Evolutionary conservation across 2,329 filamentous ascomycete species (phyloP).

Genomic region (Coniella vitis): DNA sequence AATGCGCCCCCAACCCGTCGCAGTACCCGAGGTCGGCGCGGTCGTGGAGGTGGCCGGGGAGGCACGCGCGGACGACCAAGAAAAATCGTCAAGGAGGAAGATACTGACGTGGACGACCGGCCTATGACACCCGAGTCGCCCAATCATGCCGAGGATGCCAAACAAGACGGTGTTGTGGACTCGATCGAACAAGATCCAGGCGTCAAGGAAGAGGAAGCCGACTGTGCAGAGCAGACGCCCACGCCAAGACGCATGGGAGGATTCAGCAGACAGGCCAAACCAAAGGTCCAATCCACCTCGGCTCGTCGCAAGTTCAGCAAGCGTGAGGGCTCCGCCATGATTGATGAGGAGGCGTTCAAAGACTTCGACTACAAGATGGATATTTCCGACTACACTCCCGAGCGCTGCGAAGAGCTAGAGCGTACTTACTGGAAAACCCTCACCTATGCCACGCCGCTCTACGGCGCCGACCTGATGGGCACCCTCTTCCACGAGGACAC

Average conservation of each 20-base stretch:
- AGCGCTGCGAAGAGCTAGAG: conserved; percentile 91
- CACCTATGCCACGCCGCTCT: conserved; percentile 89
- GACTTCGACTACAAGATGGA: conserved; percentile 87
- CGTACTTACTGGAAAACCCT: conserved; percentile 95
- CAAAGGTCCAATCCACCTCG: conserved; percentile 68
- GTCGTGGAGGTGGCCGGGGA: conserved; percentile 33
- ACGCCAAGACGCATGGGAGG: conserved; percentile 40
- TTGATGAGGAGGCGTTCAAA: conserved; percentile 87
- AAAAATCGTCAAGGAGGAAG: conserved; percentile 32
- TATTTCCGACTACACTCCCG: conserved; percentile 79
- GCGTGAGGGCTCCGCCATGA: conserved; percentile 66
- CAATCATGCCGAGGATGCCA: conserved; percentile 27
- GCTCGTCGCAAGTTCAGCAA: conserved; percentile 82
- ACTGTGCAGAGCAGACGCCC: conserved; percentile 38
- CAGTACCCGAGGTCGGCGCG: conserved; percentile 12
- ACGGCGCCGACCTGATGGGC: conserved; percentile 93
- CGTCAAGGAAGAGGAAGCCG: conserved; percentile 34
- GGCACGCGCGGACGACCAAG: conserved; percentile 32
- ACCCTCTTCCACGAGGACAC: conserved; percentile 86
- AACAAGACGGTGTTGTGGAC: conserved; percentile 30
- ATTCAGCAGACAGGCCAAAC: conserved; percentile 42
- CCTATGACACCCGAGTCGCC: conserved; percentile 56
- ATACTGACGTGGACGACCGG: conserved; percentile 37
- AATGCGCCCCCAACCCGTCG: conserved; percentile 5
- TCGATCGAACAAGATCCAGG: conserved; percentile 44